These are phyloP conservation scores for Lepiota venenata DNA, from an alignment of 768 basidiomycete genomes.

Conservation along the genomic window DNA sequence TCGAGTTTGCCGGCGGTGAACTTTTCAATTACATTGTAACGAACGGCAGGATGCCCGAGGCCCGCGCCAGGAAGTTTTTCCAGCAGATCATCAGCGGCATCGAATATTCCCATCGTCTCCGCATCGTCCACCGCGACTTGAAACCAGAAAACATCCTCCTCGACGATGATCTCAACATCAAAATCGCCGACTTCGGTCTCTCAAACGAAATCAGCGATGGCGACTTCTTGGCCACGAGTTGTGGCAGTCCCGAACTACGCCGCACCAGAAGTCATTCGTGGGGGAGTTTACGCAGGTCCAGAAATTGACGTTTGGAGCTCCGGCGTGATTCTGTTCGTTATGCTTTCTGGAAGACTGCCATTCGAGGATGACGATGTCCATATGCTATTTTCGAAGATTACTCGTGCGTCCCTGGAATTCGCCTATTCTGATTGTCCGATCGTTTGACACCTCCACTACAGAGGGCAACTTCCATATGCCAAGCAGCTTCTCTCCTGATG, in stretches of 20 bases:
- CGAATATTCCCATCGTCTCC: slow-evolving; percentile 93
- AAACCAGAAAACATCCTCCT: slow-evolving; percentile 96
- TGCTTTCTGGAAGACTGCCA: slow-evolving; percentile 92
- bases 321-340: slow-evolving; percentile 98
- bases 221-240: slow-evolving; percentile 95
- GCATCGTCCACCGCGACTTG: slow-evolving; percentile 97
- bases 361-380: slow-evolving; percentile 98
- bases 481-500: slow-evolving; percentile 72
- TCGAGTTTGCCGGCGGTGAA: slow-evolving; percentile 95
- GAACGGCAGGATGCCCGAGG: slow-evolving; percentile 89
- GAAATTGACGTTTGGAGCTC: slow-evolving; percentile 99
- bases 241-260: slow-evolving; percentile 99
- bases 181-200: slow-evolving; percentile 99
- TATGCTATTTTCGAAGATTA: slow-evolving; percentile 90
- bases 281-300: slow-evolving; percentile 93
- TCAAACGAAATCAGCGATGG: slow-evolving; percentile 96
- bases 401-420: slow-evolving; percentile 47
- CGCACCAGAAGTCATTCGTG: slow-evolving; percentile 95
- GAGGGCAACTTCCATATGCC: slow-evolving; percentile 90
- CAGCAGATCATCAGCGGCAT: slow-evolving; percentile 98
- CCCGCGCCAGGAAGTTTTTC: slow-evolving; percentile 89
- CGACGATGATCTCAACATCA: slow-evolving; percentile 84
- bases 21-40: slow-evolving; percentile 97
- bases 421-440: neutral
- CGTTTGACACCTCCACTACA: slow-evolving; percentile 23